A percentile compares a stretch with the other conserved stretches of the same genome.
phyloP scores from a whole-genome alignment of 345 rosid species.

The Arabis hirsuta region DNA sequence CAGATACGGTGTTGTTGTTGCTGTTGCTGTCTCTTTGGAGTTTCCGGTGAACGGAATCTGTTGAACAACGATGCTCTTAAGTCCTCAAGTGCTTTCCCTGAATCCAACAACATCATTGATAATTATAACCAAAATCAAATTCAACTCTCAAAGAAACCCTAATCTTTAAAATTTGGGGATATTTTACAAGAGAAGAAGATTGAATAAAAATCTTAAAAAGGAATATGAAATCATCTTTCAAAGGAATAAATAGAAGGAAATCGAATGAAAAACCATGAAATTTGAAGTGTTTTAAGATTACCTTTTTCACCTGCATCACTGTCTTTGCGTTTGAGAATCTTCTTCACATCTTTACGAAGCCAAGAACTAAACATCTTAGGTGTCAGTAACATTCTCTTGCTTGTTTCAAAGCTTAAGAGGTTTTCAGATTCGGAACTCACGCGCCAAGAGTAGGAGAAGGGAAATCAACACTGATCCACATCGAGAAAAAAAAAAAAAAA shows the following conservation, averaged over 20 bases:
- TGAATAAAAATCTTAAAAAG: neutral
- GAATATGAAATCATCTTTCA: neutral
- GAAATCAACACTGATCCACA: slow-evolving; percentile 24
- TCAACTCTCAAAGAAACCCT: slow-evolving; percentile 25
- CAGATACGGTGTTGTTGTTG: slow-evolving; percentile 49
- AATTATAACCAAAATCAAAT: neutral
- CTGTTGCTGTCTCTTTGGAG: slow-evolving; percentile 68
- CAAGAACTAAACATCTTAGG: slow-evolving; percentile 49
- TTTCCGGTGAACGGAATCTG: slow-evolving; percentile 62
- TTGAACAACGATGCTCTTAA: slow-evolving; percentile 68
- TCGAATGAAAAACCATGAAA: neutral
- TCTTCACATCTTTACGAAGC: slow-evolving; percentile 67
- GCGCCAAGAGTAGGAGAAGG: neutral
- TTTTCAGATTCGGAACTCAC: slow-evolving; percentile 24
- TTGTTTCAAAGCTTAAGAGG: neutral
- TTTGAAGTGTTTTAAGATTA: neutral
- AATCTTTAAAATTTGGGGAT: neutral
- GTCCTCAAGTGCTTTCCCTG: slow-evolving; percentile 82
- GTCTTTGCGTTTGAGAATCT: slow-evolving; percentile 87
- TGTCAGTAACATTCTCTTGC: slow-evolving; percentile 36
- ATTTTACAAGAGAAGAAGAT: neutral
- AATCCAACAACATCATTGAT: neutral
- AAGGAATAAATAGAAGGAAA: neutral
- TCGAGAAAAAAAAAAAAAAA: neutral
- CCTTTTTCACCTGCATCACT: slow-evolving; percentile 90